phyloP scores from a whole-genome alignment of 2,329 filamentous ascomycete species.

The Phialophora tarda region DNA sequence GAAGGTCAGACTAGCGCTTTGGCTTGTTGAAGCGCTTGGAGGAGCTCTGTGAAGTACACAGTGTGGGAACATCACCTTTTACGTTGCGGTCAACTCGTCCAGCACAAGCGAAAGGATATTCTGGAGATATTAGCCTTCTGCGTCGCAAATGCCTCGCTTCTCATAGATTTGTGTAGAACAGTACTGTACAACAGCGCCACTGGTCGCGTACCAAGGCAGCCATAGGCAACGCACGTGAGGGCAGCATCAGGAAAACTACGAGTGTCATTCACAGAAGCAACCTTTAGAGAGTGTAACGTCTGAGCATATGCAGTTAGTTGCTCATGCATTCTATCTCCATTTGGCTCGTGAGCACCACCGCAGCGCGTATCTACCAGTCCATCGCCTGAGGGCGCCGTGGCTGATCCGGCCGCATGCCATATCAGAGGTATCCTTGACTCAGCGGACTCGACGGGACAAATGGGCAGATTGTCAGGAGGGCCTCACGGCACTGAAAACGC shows the following conservation, averaged over 20 bases:
- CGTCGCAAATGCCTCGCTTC: neutral
- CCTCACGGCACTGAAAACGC: no score
- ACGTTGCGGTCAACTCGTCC: neutral
- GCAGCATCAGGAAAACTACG: no score
- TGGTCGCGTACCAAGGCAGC: neutral
- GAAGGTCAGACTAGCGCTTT: constrained; percentile 88
- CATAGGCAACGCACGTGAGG: neutral
- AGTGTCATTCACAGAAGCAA: neutral
- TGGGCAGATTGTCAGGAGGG: no score
- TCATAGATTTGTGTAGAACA: neutral
- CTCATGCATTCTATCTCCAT: no score
- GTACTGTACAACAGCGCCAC: neutral
- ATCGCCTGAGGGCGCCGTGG: no score
- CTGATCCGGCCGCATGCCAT: no score
- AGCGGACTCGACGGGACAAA: no score
- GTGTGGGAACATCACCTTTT: neutral
- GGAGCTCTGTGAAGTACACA: constrained; percentile 70
- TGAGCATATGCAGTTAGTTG: neutral
- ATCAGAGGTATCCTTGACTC: no score
- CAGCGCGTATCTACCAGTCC: no score
- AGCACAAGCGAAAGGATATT: no score
- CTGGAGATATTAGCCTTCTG: no score
- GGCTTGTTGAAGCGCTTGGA: constrained; percentile 84
- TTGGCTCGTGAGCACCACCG: no score
- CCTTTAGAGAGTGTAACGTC: neutral